Percentiles rank a stretch among this genome's conserved stretches.
Conservation (phyloP, 2,329 filamentous ascomycete species). For the Aspergillus sp. region DNA sequence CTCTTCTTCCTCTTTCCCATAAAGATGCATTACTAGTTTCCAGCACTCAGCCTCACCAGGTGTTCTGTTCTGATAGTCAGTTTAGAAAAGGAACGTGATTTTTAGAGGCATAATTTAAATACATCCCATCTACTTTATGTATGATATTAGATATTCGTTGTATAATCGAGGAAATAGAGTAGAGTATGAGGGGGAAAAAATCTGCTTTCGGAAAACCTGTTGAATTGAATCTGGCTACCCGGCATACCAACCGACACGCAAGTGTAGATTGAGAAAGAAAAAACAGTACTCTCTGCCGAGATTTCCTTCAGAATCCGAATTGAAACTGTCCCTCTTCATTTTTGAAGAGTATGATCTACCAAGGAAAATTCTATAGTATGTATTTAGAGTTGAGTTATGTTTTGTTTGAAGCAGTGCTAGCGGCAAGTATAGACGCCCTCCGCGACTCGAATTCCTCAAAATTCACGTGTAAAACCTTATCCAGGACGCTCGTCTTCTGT, state of each 20-base stretch:
- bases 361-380: neutral
- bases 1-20: neutral
- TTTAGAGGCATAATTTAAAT: neutral
- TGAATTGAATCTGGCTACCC: neutral
- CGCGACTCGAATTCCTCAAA: constrained; percentile 24
- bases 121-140: neutral
- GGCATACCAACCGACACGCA: neutral
- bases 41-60: neutral
- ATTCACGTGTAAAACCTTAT: constrained; percentile 26
- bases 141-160: neutral
- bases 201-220: neutral
- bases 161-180: neutral
- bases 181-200: no score
- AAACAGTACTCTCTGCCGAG: neutral
- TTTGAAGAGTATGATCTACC: neutral
- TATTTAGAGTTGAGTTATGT: neutral
- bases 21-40: neutral
- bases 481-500: constrained; percentile 23
- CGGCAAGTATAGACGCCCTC: neutral
- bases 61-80: neutral
- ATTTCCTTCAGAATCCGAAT: neutral
- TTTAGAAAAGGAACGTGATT: neutral
- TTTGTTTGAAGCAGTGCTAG: neutral
- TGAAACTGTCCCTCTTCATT: neutral
- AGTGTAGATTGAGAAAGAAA: neutral